Evolutionary conservation across 345 rosid species (phyloP), one percentile per base, ranked within the genome.

Genomic region (Streptanthus diversifolius): DNA sequence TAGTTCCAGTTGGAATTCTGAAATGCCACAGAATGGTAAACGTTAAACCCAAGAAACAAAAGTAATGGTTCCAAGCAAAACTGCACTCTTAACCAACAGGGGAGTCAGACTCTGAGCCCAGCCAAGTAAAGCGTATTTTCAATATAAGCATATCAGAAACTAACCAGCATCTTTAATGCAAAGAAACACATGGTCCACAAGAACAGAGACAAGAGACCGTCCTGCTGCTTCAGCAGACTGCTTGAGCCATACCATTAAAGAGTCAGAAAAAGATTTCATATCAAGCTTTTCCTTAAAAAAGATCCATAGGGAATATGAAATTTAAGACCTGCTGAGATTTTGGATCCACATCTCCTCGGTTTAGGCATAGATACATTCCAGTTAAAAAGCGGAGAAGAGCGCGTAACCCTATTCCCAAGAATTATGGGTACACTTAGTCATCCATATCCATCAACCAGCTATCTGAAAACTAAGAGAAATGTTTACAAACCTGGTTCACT

Each of bases 301-400:
- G 17, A 27, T 43, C 29, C 19, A 59, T 13, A 51, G 43, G 45
- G 63, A 56, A 47, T 73, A 11, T 51, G 11, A 32, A 44, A 22
- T 43, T 24, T 19, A 55, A 75, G 58, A 95, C 99, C 99, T 91
- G 90, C 76, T 91, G 93, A 68, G 90, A 79, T 72, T 84, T 88
- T 79, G 82, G 82, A 82, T 90, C 97, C 74, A 91, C 90, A 79
- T 91, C 99, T 78, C 93, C 98, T 79, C 97, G 83, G 77, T 95
- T 91, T 59, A 95, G 91, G 57, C 99, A 91, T 70, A 91, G 83
- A 79, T 95, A 95, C 30, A 91, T 73, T 58, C 99, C 99, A 21
- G 98, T 86, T 75, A 95, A 79, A 83, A 91, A 95, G 74, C 99
- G 98, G 35, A 95, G 92, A 80, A 95, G 90, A 69, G 99, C 99